phyloP scores from a whole-genome alignment of 2,329 filamentous ascomycete genomes.

The Beauveria asiatica region DNA sequence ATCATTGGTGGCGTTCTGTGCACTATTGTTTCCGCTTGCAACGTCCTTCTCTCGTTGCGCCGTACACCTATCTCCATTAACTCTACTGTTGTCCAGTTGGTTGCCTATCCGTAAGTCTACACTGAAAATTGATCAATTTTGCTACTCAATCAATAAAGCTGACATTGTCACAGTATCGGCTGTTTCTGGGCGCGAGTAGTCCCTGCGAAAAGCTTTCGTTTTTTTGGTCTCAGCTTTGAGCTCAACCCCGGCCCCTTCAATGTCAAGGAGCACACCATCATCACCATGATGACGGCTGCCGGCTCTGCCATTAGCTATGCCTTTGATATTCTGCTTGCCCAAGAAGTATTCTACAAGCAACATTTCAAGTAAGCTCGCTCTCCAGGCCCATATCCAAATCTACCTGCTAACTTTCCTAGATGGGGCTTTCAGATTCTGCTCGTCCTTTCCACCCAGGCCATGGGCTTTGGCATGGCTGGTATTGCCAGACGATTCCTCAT shows the following conservation, averaged over 20 bases:
- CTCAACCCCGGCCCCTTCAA: conserved; percentile 35
- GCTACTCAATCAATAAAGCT: background rate
- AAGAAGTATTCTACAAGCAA: conserved; percentile 41
- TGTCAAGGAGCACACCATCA: conserved; percentile 40
- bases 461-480: conserved; percentile 56
- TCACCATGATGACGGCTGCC: conserved; percentile 37
- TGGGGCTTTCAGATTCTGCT: conserved; percentile 53
- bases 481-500: conserved; percentile 50
- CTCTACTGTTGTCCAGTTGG: conserved; percentile 46
- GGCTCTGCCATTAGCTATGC: conserved; percentile 27
- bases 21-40: conserved; percentile 48
- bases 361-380: conserved; percentile 29
- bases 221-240: conserved; percentile 25
- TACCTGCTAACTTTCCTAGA: background rate
- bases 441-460: conserved; percentile 51
- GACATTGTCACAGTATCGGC: conserved; percentile 17
- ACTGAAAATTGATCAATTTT: background rate
- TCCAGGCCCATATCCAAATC: background rate
- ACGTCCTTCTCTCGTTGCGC: conserved; percentile 43
- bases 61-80: conserved; percentile 43
- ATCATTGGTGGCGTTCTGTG: conserved; percentile 44
- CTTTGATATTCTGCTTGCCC: conserved; percentile 33
- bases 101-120: conserved; percentile 36
- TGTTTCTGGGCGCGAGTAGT: conserved; percentile 24
- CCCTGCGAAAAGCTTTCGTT: conserved; percentile 21